These are phyloP conservation scores for Rhodotorula graminis DNA, from an alignment of 768 basidiomycete species.

Conservation along the genomic window DNA sequence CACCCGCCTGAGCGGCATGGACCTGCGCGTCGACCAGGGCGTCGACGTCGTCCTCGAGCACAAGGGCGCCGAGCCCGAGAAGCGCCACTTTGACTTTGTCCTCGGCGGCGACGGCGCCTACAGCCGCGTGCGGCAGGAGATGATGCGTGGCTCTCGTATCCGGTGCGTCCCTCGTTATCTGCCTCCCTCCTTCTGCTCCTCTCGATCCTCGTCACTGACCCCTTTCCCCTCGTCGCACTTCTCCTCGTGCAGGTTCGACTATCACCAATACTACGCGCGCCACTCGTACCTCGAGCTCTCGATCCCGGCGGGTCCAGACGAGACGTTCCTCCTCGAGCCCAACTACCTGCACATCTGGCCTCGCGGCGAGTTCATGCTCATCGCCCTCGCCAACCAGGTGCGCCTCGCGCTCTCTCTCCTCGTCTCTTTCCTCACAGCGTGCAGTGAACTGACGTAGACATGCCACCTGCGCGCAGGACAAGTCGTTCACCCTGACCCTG, in stretches of 20 bases:
- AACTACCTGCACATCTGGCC: slow-evolving; percentile 99
- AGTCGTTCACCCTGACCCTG: slow-evolving; percentile 92
- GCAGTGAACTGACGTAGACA: background rate
- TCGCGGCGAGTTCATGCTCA: slow-evolving; percentile 97
- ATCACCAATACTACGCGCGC: slow-evolving; percentile 87
- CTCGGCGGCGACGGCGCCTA: slow-evolving; percentile 93
- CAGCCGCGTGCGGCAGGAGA: slow-evolving; percentile 80
- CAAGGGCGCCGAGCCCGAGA: slow-evolving; percentile 50
- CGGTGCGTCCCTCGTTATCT: background rate
- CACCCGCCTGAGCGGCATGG: slow-evolving; percentile 69
- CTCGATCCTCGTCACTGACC: too few species aligned
- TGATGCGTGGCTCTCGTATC: slow-evolving; percentile 69
- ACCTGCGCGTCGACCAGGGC: slow-evolving; percentile 58
- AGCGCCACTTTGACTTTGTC: slow-evolving; percentile 50
- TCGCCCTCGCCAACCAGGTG: slow-evolving; percentile 95
- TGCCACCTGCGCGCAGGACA: slow-evolving; percentile 60
- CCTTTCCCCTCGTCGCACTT: background rate
- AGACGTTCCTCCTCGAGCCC: slow-evolving; percentile 76
- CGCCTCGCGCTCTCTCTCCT: slow-evolving; percentile 46
- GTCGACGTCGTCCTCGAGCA: slow-evolving; percentile 50
- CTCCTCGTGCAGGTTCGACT: slow-evolving; percentile 65
- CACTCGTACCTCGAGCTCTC: slow-evolving; percentile 95
- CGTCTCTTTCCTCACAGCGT: background rate
- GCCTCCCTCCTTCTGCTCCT: too few species aligned
- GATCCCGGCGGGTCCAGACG: slow-evolving; percentile 66